Base-by-base conservation (phyloP, 164 flowering plant genomes). In the Akebia trifoliata region DNA sequence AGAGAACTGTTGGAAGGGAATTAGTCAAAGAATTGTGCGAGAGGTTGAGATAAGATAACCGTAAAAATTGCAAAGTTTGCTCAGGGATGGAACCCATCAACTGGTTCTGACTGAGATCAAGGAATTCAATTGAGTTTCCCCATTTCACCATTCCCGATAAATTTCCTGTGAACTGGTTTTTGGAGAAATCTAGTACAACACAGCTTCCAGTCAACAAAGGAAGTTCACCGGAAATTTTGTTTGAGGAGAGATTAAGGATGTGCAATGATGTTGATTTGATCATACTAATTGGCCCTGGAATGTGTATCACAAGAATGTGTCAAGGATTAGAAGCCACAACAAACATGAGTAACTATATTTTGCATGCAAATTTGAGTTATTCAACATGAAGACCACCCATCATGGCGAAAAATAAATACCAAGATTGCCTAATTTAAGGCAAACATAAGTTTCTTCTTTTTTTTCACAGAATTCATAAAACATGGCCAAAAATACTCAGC, bases 81-180 rank as follows among this genome's bases (percentile, higher is more conserved):
- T 78, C 86, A 3, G 97, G 97, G 50, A 90, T 69, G 36, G 84
- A 36, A 38, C 99, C 96, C 6, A 81, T 59, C 68, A 90, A 63
- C 43, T 63, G 81, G 62, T 94, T 94, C 64, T 67, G 83, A 63
- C 97, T 90, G 28, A 94, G 93, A 76, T 94, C 97, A 72, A 90
- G 87, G 55, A 72, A 70, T 59, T 94, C 95, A 52, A 94, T 69
- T 38, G 47, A 12, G 66, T 82, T 78, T 12, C 75, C 95, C 99
- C 99, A 94, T 71, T 86, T 94, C 34, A 60, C 59, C 61, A 75
- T 56, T 54, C 70, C 66, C 18, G 85, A 77, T 17, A 94, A 66
- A 69, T 90, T 86, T 65, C 99, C 97, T 59, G 72, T 76, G 61
- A 94, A 74, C 44, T 67, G 67, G 63, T 94, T 93, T 22, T 66